Conservation (phyloP, 164 flowering plant genomes). For the Umbellularia californica region DNA sequence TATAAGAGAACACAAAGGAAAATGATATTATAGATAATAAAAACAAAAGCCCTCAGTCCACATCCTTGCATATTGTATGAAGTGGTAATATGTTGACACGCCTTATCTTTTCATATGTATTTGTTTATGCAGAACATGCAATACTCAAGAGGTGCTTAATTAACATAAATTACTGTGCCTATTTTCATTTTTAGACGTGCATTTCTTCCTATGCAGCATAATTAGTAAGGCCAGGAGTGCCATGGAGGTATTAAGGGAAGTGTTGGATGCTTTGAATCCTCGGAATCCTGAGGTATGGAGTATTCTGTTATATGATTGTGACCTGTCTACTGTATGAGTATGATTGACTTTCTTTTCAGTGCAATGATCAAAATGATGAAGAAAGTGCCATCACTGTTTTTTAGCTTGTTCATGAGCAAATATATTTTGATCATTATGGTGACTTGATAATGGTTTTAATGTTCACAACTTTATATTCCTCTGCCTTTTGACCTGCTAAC, state of each 20-base stretch:
- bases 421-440: too few relatives aligned
- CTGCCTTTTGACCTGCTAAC: neutral
- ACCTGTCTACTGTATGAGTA: too few relatives aligned
- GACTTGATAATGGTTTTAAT: too few relatives aligned
- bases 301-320: neutral
- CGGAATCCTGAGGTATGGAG: conserved; percentile 72
- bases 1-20: too few relatives aligned
- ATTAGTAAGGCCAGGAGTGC: conserved; percentile 78
- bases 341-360: neutral
- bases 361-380: neutral
- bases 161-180: neutral
- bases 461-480: too few relatives aligned
- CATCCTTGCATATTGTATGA: too few relatives aligned
- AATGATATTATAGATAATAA: too few relatives aligned
- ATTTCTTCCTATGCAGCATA: conserved; percentile 44
- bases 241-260: conserved; percentile 81
- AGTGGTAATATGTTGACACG: too few relatives aligned
- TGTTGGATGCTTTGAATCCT: conserved; percentile 66
- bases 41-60: too few relatives aligned
- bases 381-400: neutral
- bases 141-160: neutral
- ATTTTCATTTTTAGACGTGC: neutral
- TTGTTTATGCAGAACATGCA: neutral
- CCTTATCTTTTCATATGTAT: neutral
- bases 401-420: neutral